Evolutionary conservation across 495 filamentous ascomycete species (phyloP).

Genomic region (Hypoxylon rickii): DNA sequence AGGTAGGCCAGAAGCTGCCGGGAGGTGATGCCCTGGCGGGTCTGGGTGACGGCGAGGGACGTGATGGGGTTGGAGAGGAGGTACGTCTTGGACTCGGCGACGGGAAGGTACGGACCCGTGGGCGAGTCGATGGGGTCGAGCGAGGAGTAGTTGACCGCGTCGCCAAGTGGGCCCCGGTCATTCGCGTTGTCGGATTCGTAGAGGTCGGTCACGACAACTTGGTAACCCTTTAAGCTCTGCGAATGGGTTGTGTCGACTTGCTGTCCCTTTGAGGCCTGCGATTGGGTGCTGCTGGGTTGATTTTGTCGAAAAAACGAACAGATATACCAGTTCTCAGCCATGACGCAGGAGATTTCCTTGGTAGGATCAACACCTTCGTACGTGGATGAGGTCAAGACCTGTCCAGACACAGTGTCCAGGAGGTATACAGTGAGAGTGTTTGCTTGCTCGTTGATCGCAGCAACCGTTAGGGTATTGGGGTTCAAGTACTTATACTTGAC

Average conservation of each 20-base stretch:
- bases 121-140: constrained; percentile 58
- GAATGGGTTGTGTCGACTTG: constrained; percentile 50
- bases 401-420: constrained; percentile 84
- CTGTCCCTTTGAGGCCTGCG: constrained; percentile 71
- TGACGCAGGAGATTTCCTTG: constrained; percentile 72
- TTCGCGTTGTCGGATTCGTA: constrained; percentile 85
- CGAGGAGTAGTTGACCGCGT: constrained; percentile 71
- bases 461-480: constrained; percentile 81
- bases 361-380: constrained; percentile 75
- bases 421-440: constrained; percentile 73
- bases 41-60: constrained; percentile 81
- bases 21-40: constrained; percentile 89
- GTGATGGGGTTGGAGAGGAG: constrained; percentile 76
- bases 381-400: constrained; percentile 69
- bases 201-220: constrained; percentile 83
- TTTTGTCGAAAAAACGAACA: constrained; percentile 81
- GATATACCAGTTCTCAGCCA: constrained; percentile 95
- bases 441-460: constrained; percentile 63
- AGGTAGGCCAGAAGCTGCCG: constrained; percentile 80
- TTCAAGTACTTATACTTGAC: constrained; percentile 98
- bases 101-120: constrained; percentile 57
- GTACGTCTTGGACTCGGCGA: constrained; percentile 77
- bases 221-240: constrained; percentile 76
- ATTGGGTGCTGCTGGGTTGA: constrained; percentile 49
- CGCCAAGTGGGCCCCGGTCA: constrained; percentile 79